Evolutionary conservation across 768 basidiomycete species (phyloP).

Genomic region (Boletus subparvulus): DNA sequence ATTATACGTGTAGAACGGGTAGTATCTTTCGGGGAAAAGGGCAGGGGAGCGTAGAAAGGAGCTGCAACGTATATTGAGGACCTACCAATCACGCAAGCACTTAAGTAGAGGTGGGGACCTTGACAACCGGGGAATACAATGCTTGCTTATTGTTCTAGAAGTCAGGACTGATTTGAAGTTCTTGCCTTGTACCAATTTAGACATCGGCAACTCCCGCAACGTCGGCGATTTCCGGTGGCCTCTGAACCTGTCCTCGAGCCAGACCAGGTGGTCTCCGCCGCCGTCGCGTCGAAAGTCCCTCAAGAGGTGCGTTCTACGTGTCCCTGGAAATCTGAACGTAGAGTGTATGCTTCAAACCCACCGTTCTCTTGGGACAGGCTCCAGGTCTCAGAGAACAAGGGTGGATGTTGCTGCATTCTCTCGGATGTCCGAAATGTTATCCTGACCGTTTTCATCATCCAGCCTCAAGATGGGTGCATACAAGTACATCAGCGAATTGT

Average conservation of each 20-base stretch:
- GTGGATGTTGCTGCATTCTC: constrained; percentile 22
- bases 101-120: constrained; percentile 18
- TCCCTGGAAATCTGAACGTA: not conserved
- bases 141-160: constrained; percentile 17
- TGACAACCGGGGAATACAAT: constrained; percentile 22
- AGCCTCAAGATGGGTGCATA: constrained; percentile 83
- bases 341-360: not conserved
- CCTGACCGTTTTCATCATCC: constrained; percentile 21
- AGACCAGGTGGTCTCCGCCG: constrained; percentile 2
- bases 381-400: constrained; percentile 12
- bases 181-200: constrained; percentile 8
- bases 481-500: constrained; percentile 95
- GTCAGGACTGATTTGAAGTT: not conserved
- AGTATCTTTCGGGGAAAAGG: not conserved
- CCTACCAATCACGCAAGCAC: not conserved
- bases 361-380: constrained; percentile 4
- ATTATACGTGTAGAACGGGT: not conserved
- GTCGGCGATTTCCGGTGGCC: constrained; percentile 20
- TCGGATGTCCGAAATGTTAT: constrained; percentile 12
- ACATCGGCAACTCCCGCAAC: constrained; percentile 27
- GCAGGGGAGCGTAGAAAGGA: not conserved
- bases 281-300: constrained; percentile 21
- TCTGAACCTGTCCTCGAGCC: not conserved
- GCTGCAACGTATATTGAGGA: not conserved
- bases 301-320: constrained; percentile 30